phyloP scores from a whole-genome alignment of 345 rosid species.

The Dipteronia sinensis region DNA sequence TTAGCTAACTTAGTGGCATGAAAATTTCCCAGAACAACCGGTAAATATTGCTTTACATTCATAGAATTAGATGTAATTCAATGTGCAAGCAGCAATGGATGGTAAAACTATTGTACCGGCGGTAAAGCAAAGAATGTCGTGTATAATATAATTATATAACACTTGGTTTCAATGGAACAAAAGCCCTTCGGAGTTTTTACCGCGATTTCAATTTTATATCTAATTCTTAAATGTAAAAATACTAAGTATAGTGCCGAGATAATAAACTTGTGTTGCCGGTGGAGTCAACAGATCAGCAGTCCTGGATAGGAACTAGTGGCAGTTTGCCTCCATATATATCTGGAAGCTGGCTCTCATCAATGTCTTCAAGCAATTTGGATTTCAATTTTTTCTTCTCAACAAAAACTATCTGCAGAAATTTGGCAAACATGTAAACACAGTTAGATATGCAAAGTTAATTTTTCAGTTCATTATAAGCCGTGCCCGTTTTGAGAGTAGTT shows the following conservation, averaged over 20 bases:
- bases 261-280: background rate
- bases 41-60: background rate
- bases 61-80: background rate
- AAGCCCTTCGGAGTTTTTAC: background rate
- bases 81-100: background rate
- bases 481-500: too few species aligned
- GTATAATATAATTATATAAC: background rate
- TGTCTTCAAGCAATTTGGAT: conserved; percentile 64
- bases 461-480: too few species aligned
- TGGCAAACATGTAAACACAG: background rate
- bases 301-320: conserved; percentile 66
- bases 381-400: conserved; percentile 73
- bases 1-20: background rate
- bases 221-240: background rate
- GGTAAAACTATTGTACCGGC: background rate
- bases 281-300: conserved; percentile 30
- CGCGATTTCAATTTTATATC: too few species aligned
- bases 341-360: conserved; percentile 80
- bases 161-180: background rate
- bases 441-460: background rate
- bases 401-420: conserved; percentile 63
- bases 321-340: conserved; percentile 77
- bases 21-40: background rate
- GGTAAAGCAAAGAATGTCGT: background rate
- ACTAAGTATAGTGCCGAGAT: background rate